A percentile compares a stretch with the other conserved stretches of the same genome.
phyloP scores from a whole-genome alignment of 805 yeast genomes.

The Candida incommunis region DNA sequence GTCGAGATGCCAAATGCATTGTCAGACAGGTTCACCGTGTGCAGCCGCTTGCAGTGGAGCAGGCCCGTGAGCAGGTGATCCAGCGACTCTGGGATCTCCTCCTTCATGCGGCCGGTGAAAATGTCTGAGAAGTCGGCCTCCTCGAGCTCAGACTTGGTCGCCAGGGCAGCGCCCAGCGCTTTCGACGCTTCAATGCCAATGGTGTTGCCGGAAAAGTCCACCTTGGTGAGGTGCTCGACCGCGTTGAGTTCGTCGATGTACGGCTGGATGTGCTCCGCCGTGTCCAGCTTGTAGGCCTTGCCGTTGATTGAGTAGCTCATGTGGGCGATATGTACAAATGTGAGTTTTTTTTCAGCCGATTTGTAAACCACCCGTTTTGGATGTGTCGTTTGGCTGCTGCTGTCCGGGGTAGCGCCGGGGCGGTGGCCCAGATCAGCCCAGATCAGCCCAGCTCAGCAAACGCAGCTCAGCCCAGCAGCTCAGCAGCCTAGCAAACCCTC shows the following conservation, averaged over 20 bases:
- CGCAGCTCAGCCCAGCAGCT: too few relatives aligned
- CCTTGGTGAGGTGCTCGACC: constrained; percentile 29
- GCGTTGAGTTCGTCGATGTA: constrained; percentile 40
- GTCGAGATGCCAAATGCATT: constrained; percentile 96
- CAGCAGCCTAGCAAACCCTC: too few relatives aligned
- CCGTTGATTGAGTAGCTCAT: constrained; percentile 42
- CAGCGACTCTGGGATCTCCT: constrained; percentile 83
- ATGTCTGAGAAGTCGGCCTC: constrained; percentile 77
- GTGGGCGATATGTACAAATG: too few relatives aligned
- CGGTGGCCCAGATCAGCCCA: too few relatives aligned
- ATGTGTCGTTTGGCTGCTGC: too few relatives aligned
- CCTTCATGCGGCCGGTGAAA: constrained; percentile 87
- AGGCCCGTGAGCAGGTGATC: constrained; percentile 60
- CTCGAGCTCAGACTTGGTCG: constrained; percentile 29
- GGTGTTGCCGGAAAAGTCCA: constrained; percentile 87
- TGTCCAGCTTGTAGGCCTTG: constrained; percentile 61
- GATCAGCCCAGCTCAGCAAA: too few relatives aligned
- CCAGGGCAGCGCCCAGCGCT: constrained; percentile 45
- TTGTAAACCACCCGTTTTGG: too few relatives aligned
- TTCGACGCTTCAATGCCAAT: constrained; percentile 82
- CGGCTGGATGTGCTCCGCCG: constrained; percentile 60
- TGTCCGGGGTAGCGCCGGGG: too few relatives aligned
- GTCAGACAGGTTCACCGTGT: constrained; percentile 73
- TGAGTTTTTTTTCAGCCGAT: too few relatives aligned
- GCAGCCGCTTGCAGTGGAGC: constrained; percentile 50